Evolutionary conservation across 768 basidiomycete species (phyloP).

Genomic region (Strobilomyces echinocephalus): DNA sequence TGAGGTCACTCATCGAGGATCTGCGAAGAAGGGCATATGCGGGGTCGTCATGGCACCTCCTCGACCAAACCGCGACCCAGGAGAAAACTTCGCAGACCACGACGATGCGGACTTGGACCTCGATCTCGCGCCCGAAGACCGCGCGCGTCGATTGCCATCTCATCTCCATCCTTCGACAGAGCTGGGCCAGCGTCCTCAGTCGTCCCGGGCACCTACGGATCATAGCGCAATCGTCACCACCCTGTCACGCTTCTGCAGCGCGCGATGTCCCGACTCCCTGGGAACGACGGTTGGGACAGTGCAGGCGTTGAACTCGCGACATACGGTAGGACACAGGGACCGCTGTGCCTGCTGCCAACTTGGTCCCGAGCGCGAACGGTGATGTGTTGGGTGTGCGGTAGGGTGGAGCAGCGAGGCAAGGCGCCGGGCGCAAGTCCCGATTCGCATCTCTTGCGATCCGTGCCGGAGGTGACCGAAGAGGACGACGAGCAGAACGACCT

Average conservation of each 20-base stretch:
- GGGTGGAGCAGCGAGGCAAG: slow-evolving; percentile 62
- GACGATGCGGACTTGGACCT: slow-evolving; percentile 73
- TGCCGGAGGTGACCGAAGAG: slow-evolving; percentile 32
- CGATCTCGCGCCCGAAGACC: slow-evolving; percentile 61
- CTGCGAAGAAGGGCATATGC: slow-evolving; percentile 75
- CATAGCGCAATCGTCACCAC: slow-evolving; percentile 33
- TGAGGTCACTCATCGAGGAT: slow-evolving; percentile 45
- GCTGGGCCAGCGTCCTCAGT: slow-evolving; percentile 33
- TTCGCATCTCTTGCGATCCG: slow-evolving; percentile 26
- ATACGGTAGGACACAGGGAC: slow-evolving; percentile 33
- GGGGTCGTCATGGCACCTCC: slow-evolving; percentile 76
- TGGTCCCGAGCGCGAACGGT: slow-evolving; percentile 59
- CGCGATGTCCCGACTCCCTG: slow-evolving; percentile 68
- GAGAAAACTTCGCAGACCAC: slow-evolving; percentile 60
- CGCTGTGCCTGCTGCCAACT: slow-evolving; percentile 38
- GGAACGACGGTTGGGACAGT: slow-evolving; percentile 76
- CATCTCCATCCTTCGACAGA: slow-evolving; percentile 48
- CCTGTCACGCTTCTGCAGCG: slow-evolving; percentile 49
- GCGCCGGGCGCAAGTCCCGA: slow-evolving; percentile 25
- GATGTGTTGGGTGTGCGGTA: slow-evolving; percentile 61
- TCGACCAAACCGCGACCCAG: slow-evolving; percentile 38
- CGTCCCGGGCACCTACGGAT: slow-evolving; percentile 11
- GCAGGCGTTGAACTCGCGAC: slow-evolving; percentile 73
- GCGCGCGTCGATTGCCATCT: slow-evolving; percentile 51
- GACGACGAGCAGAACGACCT: slow-evolving; percentile 23